Evolutionary conservation across 1,284 basidiomycete species (phyloP), one percentile per base, ranked within the genome.

Genomic region (Boletus albobrunnescens): DNA sequence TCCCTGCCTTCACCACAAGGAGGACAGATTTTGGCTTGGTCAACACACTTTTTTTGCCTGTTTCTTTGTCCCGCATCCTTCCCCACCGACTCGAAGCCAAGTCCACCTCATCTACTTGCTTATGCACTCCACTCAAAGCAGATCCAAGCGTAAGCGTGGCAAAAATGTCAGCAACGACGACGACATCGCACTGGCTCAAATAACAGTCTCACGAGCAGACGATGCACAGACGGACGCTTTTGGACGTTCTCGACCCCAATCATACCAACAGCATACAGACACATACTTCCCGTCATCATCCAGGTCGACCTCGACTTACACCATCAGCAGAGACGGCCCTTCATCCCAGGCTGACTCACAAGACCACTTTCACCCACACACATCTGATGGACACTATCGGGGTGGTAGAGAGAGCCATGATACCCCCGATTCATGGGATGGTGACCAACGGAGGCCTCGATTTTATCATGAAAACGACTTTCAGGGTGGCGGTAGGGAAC

Each of bases 121-220:
- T 55, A 81, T 80, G 79, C 75, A 77, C 54, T 64, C 75, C 47
- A 56, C 69, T 41, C 74, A 78, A 51, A 69, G 67, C 60, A 73
- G 75, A 63, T 70, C 58, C 53, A 72, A 76, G 60, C 69, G 77
- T 54, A 69, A 72, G 56, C 73, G 74, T 62, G 67, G 66, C 47
- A 71, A 68, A 61, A 76, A 73, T 59, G 71, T 70, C 52, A 71
- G 72, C 54, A 77, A 74, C 56, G 73, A 76, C 57, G 78, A 82
- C 48, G 67, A 68, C 53, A 57, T 63, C 31, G 50, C 59, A 46
- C 61, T 58, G 51, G 58, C 65, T 58, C 57, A 76, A 67, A 62
- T 72, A 63, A 20, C 47, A 23, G 71, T 72, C 65, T 69, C 76
- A 65, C 75, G 74, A 63, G 64, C 61, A 55, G 75, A 77, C 55